Evolutionary conservation across 2,329 filamentous ascomycete species (phyloP), one percentile per base, ranked within the genome.

Genomic region (Colletotrichum spinosum): DNA sequence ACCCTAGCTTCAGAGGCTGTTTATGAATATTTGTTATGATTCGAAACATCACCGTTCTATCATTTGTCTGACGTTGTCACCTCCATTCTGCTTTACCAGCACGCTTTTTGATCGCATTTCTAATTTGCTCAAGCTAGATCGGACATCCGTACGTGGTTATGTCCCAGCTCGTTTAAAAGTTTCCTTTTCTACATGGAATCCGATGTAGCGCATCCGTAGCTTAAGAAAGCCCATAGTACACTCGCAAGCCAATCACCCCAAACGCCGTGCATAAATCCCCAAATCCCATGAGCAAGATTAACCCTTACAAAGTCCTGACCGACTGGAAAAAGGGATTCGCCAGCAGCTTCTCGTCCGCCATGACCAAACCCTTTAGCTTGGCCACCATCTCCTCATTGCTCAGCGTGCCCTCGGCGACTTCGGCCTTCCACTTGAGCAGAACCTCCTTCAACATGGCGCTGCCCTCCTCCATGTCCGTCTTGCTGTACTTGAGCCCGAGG

Each of bases 381-480:
- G 85, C 83, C 8, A 95, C 87, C 83, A 96, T 94, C 75, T 97
- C 90, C 70, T 92, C 90, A 71, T 89, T 88, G 62, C 81, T 89
- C 83, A 93, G 81, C 4, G 81, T 76, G 37, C 84, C 86, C 2
- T 78, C 84, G 64, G 87, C 80, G 10, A 88, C 87, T 75, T 95
- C 90, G 56, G 88, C 84, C 83, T 97, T 97, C 96, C 96, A 99
- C 75, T 88, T 86, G 45, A 91, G 80, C 64, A 99, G 80, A 74
- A 97, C 85, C 51, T 90, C 87, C 80, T 98, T 98, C 53, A 99
- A 83, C 79, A 97, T 81, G 33, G 86, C 86, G 75, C 92, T 97
- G 8, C 96, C 96, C 75, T 95, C 88, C 72, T 97, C 94, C 1
- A 98, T 92, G 70, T 99, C 94, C 69, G 94, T 87, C 72, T 93